These are phyloP conservation scores for Rhynchosporium agropyri DNA, from an alignment of 2,329 filamentous ascomycete species.

Conservation along the genomic window DNA sequence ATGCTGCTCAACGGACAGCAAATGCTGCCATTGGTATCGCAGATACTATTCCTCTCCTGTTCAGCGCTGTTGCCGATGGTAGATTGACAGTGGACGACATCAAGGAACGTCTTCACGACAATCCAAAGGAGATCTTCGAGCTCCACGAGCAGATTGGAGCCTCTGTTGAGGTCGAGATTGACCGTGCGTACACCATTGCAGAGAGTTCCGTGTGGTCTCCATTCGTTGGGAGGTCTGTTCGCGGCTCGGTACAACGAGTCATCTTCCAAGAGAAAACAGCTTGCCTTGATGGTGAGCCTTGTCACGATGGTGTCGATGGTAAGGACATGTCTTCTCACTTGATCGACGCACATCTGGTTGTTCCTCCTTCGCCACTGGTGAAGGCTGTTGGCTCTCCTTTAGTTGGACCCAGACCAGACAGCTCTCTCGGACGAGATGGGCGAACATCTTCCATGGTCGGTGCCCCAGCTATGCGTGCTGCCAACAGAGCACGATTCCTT, in stretches of 20 bases:
- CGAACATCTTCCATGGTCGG: constrained; percentile 44
- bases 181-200: constrained; percentile 66
- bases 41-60: constrained; percentile 72
- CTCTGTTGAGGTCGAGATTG: constrained; percentile 74
- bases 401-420: constrained; percentile 43
- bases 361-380: constrained; percentile 58
- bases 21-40: constrained; percentile 68
- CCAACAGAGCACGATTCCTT: constrained; percentile 42
- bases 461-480: constrained; percentile 42
- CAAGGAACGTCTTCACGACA: constrained; percentile 71
- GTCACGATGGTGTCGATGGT: constrained; percentile 59
- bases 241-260: constrained; percentile 72
- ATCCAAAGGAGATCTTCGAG: constrained; percentile 80
- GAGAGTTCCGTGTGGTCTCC: constrained; percentile 65
- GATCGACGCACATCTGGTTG: constrained; percentile 45
- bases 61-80: constrained; percentile 76
- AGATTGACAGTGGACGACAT: constrained; percentile 75
- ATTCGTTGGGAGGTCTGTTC: constrained; percentile 68
- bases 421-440: constrained; percentile 41
- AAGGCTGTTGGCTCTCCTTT: constrained; percentile 47
- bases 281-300: constrained; percentile 71
- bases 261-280: constrained; percentile 75
- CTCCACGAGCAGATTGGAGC: constrained; percentile 77
- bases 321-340: constrained; percentile 76
- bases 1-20: constrained; percentile 53